Base-by-base conservation (phyloP, 306 rosid genomes). In the Lotus japonicus region DNA sequence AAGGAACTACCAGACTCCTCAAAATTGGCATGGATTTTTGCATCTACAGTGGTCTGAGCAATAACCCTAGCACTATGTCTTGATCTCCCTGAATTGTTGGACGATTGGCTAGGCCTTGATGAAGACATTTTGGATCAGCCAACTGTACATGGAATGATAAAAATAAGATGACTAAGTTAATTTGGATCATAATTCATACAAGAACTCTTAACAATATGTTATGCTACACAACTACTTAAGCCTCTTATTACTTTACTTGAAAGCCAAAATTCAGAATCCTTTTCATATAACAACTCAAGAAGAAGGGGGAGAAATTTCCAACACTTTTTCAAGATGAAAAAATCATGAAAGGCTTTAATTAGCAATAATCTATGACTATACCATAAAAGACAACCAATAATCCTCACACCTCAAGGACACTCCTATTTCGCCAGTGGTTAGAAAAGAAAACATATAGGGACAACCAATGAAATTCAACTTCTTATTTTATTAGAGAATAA, bases 11-110 rank as follows among this genome's bases (percentile, higher is more conserved):
- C 92, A 0, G 96, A 83, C 75, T 79, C 96, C 87, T 89, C 98
- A 77, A 84, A 92, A 73, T 72, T 86, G 16, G 98, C 96, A 46
- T 92, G 96, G 33, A 92, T 84, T 71, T 92, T 92, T 45, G 98
- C 98, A 82, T 92, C 97, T 4, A 86, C 92, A 52, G 92, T 82
- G 55, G 98, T 90, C 80, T 90, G 98, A 77, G 97, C 92, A 68
- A 88, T 80, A 23, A 88, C 62, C 77, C 94, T 84, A 23, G 91
- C 85, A 54, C 87, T 79, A 42, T 90, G 92, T 64, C 94, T 88
- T 51, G 97, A 90, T 75, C 89, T 83, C 58, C 87, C 88, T 10
- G 98, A 86, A 70, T 78, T 89, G 87, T 68, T 83, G 38, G 97
- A 86, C 3, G 97, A 92, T 50, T 86, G 87, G 83, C 84, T 73